Evolutionary conservation across 768 basidiomycete genomes (phyloP), one percentile per base, ranked within the genome.

Genomic region (Tulasnella sp.): DNA sequence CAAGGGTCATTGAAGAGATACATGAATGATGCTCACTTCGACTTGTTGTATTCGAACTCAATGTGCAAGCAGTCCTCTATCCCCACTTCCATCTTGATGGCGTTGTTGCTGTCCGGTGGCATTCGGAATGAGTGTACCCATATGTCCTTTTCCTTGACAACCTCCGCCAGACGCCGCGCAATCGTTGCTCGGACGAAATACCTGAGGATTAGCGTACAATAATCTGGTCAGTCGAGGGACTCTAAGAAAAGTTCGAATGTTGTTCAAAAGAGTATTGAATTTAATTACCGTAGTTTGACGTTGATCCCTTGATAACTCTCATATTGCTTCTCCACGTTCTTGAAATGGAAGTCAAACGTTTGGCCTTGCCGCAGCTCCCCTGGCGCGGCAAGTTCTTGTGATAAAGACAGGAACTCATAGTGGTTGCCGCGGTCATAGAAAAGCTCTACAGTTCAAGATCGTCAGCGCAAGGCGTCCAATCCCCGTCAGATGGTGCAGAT

Each of bases 31-130:
- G 76, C 87, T 63, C 60, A 90, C 94, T 99, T 98, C 59, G 93
- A 94, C 70, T 98, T 97, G 78, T 99, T 97, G 74, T 99, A 98
- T 74, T 98, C 96, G 64, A 97, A 98, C 69, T 97, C 96, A 66
- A 98, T 99, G 70, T 98, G 94, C 66, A 98, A 72, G 70, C 96
- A 98, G 68, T 98, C 96, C 70, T 98, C 96, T 61, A 99, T 99
- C 7, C 96, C 96, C 38, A 98, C 96, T 73, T 97, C 96, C 96
- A 99, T 98, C 78, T 94, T 97, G 74, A 98, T 98, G 43, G 90
- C 85, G 70, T 94, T 97, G 71, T 96, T 97, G 67, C 82, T 88
- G 71, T 98, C 96, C 58, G 94, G 92, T 9, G 94, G 96, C 90
- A 97, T 97, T 38, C 93, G 86, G 76, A 87, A 99, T 2, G 89